Conservation (phyloP, 1,284 basidiomycete species). For the Puccinia hordei region DNA sequence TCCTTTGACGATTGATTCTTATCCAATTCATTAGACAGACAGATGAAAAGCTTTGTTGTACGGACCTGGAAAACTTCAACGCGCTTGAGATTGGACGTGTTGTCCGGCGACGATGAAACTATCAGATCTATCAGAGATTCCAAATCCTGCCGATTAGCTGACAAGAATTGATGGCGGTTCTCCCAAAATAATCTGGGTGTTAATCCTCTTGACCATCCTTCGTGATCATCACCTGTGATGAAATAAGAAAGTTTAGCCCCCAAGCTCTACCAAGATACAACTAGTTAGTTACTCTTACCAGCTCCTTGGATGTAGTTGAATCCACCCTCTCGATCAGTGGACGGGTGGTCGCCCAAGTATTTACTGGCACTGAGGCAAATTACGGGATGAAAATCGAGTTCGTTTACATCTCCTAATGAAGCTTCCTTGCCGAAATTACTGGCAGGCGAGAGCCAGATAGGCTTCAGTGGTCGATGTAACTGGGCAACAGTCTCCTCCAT, state of each 20-base stretch:
- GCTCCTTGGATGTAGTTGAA: conserved; percentile 81
- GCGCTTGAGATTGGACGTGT: not conserved
- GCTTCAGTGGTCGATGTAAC: conserved; percentile 66
- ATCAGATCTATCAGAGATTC: conserved; percentile 64
- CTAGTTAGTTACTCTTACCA: conserved; percentile 5
- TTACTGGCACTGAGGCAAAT: conserved; percentile 78
- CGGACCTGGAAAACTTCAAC: conserved; percentile 32
- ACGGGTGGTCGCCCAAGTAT: conserved; percentile 64
- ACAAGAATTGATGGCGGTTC: conserved; percentile 65
- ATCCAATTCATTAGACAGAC: conserved; percentile 5
- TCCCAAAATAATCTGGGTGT: conserved; percentile 75
- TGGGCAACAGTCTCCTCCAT: conserved; percentile 57
- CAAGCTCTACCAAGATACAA: not conserved
- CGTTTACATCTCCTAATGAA: conserved; percentile 55
- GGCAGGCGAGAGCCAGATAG: conserved; percentile 71
- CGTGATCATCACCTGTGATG: conserved; percentile 76
- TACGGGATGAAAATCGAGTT: conserved; percentile 64
- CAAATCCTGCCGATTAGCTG: conserved; percentile 63
- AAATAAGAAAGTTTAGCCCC: not conserved
- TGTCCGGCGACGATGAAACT: conserved; percentile 56
- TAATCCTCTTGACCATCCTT: conserved; percentile 78
- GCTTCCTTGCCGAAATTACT: conserved; percentile 62
- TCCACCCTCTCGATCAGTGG: conserved; percentile 67
- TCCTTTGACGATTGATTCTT: not conserved
- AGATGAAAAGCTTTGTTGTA: not conserved